Base-by-base conservation (phyloP, 129 eudicot genomes). In the Mikania micrantha region DNA sequence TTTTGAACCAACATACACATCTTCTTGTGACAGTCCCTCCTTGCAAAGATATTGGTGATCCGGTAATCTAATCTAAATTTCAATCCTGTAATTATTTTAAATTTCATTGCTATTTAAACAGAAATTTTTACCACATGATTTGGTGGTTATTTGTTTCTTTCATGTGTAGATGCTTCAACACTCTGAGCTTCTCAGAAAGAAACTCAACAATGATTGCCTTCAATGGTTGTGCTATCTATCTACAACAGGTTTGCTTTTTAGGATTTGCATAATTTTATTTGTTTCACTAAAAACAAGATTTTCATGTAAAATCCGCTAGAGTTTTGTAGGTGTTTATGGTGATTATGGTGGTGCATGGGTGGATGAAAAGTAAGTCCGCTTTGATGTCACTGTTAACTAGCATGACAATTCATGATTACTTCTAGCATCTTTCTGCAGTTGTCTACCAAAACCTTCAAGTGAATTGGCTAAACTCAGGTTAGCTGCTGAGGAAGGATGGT, bases 271-370 rank as follows among this genome's bases (percentile, higher is more conserved):
- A 44, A 1, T 44, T 31, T 7, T 3, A 31, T 20, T 28, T 27
- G 3, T 2, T 9, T 15, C 31, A 21, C 25, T 17, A 10, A 59
- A 56, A 57, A 28, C 38, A 22, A 15, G 60, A 6, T 64, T 13
- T 11, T 6, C 64, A 56, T 39, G 49, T 47, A 58, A 38, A 7
- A 25, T 61, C 62, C 17, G 0, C 47, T 67, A 49, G 66, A 34
- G 34, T 40, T 60, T 39, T 56, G 52, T 69, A 91, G 98, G 98
- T 74, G 87, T 88, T 20, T 91, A 91, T 78, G 98, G 96, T 67
- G 87, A 88, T 76, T 81, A 78, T 50, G 87, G 82, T 53, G 98
- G 96, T 80, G 85, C 78, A n/a, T 91, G 91, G 98, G 94, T 91
- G 13, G 94, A 88, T 72, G 98, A 91, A 83, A 81, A 72, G 98